phyloP scores from a whole-genome alignment of 2,329 filamentous ascomycete species.

The Rhinocladiella mackenziei region DNA sequence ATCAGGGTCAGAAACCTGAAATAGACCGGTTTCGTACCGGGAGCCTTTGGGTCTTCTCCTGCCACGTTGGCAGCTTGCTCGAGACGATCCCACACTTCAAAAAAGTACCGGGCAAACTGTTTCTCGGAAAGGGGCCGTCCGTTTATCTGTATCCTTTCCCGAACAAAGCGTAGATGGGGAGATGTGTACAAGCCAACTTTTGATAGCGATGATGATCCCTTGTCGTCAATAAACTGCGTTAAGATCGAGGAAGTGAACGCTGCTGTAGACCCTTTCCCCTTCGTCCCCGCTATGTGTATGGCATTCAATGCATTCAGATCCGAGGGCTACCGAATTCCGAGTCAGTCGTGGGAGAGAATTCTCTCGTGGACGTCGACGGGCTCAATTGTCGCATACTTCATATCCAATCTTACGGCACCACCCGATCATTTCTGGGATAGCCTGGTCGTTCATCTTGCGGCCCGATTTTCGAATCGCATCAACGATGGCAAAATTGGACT shows the following conservation, averaged over 20 bases:
- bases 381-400: slow-evolving; percentile 54
- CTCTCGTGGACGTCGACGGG: slow-evolving; percentile 58
- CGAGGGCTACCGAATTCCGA: slow-evolving; percentile 47
- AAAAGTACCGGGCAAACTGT: slow-evolving; percentile 73
- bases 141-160: slow-evolving; percentile 80
- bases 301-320: slow-evolving; percentile 55
- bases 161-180: slow-evolving; percentile 76
- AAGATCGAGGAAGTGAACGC: slow-evolving; percentile 79
- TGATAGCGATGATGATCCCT: slow-evolving; percentile 36
- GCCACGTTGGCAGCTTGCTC: slow-evolving; percentile 50
- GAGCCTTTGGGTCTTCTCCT: slow-evolving; percentile 49
- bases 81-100: slow-evolving; percentile 73
- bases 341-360: slow-evolving; percentile 19
- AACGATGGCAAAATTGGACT: slow-evolving; percentile 73
- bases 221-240: slow-evolving; percentile 51
- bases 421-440: slow-evolving; percentile 75
- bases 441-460: slow-evolving; percentile 65
- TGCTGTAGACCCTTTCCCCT: slow-evolving; percentile 87
- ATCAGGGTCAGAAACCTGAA: slow-evolving; percentile 89
- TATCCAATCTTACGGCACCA: slow-evolving; percentile 76
- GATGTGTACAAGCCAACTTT: slow-evolving; percentile 79
- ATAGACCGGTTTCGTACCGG: slow-evolving; percentile 73
- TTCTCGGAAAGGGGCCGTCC: slow-evolving; percentile 65
- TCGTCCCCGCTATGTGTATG: slow-evolving; percentile 88
- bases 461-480: slow-evolving; percentile 74